Conservation (phyloP, 106 monocot genomes). For the Dendrobium catenatum region DNA sequence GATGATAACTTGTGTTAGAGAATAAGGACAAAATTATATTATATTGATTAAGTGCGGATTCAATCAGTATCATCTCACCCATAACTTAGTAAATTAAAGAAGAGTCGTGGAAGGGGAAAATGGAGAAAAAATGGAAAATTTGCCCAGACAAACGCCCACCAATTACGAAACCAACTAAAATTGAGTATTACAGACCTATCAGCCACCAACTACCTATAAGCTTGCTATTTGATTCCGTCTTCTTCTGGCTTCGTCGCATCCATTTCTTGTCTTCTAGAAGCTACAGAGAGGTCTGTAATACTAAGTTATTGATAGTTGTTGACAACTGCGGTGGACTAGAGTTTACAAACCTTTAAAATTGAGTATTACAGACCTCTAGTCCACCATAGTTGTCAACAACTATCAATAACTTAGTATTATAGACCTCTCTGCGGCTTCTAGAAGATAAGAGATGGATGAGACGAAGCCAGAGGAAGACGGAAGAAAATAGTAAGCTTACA, state of each 20-base stretch:
- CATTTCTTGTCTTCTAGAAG: not conserved
- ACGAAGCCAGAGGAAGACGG: not conserved
- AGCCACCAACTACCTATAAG: not conserved
- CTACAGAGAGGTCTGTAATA: not conserved
- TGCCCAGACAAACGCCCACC: not conserved
- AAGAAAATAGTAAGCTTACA: not conserved
- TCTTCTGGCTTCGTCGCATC: not conserved
- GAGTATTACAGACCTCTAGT: too few relatives aligned
- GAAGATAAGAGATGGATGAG: not conserved
- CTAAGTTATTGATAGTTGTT: too few relatives aligned
- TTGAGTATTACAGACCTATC: not conserved
- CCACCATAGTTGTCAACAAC: too few relatives aligned
- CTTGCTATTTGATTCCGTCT: not conserved
- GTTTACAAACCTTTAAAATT: too few relatives aligned
- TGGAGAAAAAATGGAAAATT: not conserved
- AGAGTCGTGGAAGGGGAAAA: not conserved
- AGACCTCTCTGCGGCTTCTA: not conserved
- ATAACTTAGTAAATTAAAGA: not conserved
- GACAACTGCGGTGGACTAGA: too few relatives aligned
- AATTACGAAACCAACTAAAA: not conserved
- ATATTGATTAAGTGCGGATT: not conserved
- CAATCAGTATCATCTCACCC: not conserved
- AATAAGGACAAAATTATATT: constrained; percentile 3
- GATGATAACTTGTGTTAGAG: not conserved
- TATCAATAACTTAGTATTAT: too few relatives aligned